phyloP scores from a whole-genome alignment of 2,329 filamentous ascomycete genomes.

The Conoideocrella luteorostrata region DNA sequence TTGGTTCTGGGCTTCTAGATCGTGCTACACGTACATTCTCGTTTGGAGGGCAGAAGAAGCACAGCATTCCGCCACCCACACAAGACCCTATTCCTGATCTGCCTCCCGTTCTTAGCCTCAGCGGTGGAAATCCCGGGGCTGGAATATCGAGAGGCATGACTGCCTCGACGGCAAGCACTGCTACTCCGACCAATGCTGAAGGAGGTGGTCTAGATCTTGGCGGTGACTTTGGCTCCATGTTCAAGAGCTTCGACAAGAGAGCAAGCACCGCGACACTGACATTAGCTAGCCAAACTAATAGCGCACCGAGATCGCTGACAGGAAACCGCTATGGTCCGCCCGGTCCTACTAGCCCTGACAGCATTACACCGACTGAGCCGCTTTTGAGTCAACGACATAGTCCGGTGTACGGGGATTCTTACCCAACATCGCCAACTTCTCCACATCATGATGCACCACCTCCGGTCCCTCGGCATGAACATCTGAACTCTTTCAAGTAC shows the following conservation, averaged over 20 bases:
- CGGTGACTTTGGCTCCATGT: conserved; percentile 52
- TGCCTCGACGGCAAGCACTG: conserved; percentile 46
- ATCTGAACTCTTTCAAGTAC: conserved; percentile 22
- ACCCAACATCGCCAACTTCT: not conserved
- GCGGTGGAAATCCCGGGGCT: conserved; percentile 21
- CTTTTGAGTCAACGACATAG: conserved; percentile 44
- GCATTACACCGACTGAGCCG: conserved; percentile 37
- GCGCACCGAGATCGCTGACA: conserved; percentile 39
- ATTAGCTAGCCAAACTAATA: conserved; percentile 32
- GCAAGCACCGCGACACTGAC: conserved; percentile 43
- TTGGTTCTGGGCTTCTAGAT: conserved; percentile 46
- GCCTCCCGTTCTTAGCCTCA: conserved; percentile 31
- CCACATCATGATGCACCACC: conserved; percentile 13
- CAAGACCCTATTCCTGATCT: conserved; percentile 26
- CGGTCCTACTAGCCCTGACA: conserved; percentile 42
- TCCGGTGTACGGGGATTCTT: conserved; percentile 36
- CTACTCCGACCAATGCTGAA: conserved; percentile 42
- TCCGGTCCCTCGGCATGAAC: conserved; percentile 29
- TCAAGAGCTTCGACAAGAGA: conserved; percentile 49
- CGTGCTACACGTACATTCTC: conserved; percentile 54
- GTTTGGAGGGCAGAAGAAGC: conserved; percentile 51
- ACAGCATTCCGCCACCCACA: conserved; percentile 22
- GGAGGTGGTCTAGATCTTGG: conserved; percentile 45
- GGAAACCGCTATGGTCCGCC: conserved; percentile 37
- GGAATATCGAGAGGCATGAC: conserved; percentile 45